Evolutionary conservation across 495 filamentous ascomycete species (phyloP).

Genomic region (Lepraria neglecta): DNA sequence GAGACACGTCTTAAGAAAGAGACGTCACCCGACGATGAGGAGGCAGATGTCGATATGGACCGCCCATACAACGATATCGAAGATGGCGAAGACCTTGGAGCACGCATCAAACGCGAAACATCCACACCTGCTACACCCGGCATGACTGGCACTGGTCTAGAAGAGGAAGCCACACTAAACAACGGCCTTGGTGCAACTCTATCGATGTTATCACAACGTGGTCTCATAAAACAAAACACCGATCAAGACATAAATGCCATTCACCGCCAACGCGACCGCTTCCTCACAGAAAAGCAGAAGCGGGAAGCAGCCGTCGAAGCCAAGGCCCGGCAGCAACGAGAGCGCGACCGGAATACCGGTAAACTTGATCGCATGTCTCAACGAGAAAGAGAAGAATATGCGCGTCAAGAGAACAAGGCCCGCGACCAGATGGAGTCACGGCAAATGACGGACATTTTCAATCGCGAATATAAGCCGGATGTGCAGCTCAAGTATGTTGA

Average conservation of each 20-base stretch:
- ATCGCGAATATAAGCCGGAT: conserved; percentile 78
- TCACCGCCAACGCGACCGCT: conserved; percentile 69
- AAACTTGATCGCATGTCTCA: conserved; percentile 79
- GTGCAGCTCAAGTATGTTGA: conserved; percentile 87
- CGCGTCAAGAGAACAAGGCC: conserved; percentile 75
- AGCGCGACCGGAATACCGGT: conserved; percentile 75
- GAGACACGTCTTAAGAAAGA: conserved; percentile 43
- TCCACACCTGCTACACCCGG: conserved; percentile 40
- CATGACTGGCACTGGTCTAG: conserved; percentile 67
- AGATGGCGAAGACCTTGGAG: conserved; percentile 47
- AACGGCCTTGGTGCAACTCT: conserved; percentile 76
- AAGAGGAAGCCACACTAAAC: conserved; percentile 73
- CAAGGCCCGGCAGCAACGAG: conserved; percentile 73
- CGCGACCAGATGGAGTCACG: conserved; percentile 77
- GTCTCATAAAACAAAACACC: conserved; percentile 61
- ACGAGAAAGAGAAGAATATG: conserved; percentile 85
- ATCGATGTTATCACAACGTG: conserved; percentile 72
- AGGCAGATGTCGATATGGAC: conserved; percentile 61
- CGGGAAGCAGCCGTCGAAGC: conserved; percentile 70
- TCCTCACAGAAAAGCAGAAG: conserved; percentile 69
- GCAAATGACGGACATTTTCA: conserved; percentile 76
- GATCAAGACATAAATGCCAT: conserved; percentile 59
- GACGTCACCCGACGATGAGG: conserved; percentile 46
- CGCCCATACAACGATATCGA: conserved; percentile 52
- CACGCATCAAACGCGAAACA: conserved; percentile 47